Evolutionary conservation across 352 stramenopile genomes (phyloP), one percentile per base, ranked within the genome.

Genomic region (Thalassiosira hispida): DNA sequence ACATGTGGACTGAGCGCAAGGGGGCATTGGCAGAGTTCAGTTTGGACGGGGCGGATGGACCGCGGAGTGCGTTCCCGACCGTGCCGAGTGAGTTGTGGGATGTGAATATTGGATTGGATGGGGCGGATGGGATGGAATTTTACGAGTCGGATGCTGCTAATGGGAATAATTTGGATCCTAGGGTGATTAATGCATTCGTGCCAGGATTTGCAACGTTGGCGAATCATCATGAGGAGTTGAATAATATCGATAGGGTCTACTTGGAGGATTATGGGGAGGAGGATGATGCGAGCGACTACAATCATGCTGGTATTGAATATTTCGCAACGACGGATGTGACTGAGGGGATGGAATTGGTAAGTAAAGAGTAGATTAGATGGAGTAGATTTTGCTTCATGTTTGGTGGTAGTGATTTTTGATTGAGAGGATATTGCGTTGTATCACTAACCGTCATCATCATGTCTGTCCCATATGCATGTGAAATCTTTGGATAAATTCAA

Each of bases 201-300:
- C 79, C 80, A 2, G 86, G 83, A 16, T 51, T 89, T 53, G 80
- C 74, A 23, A 87, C 79, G 70, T 73, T 90, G 16, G 77, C 77
- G 12, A 92, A 92, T 73, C 72, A 70, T 22, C 61, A 77, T 64
- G 23, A 31, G 1, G 40, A 23, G 4, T 53, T 77, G n/a, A n/a
- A 35, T 22, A 82, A 82, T 72, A 47, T 82, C 20, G 74, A 73
- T 64, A 6, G 65, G n/a, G 12, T 35, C 12, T 77, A 77, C 6
- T 38, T 46, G 14, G n/a, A 27, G 44, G 6, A 40, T 47, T 16
- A 29, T 16, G 46, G 38, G 3, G 29, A 60, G 57, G 22, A 22
- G 18, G 74, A 66, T 22, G n/a, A n/a, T n/a, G n/a, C n/a, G n/a
- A n/a, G n/a, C 74, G 16, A 77, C 74, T 27, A 77, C 74, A 25